phyloP scores from a whole-genome alignment of 805 yeast genomes.

The Metschnikowia picachoensis region DNA sequence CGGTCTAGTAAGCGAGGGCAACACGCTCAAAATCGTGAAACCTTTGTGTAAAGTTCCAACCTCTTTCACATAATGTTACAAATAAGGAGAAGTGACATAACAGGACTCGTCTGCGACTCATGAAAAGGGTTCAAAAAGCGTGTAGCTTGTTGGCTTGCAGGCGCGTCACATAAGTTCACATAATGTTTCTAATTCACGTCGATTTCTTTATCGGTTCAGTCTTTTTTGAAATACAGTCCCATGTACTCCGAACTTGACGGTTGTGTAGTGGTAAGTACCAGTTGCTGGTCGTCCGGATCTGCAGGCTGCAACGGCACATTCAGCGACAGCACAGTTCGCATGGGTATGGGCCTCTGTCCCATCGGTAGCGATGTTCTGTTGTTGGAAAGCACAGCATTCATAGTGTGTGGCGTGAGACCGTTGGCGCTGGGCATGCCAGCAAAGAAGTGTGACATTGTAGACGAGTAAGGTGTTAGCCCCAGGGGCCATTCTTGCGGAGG shows the following conservation, averaged over 20 bases:
- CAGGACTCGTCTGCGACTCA: no score
- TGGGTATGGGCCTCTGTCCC: slow-evolving; percentile 6
- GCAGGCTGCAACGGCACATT: slow-evolving; percentile 1
- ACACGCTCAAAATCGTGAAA: no score
- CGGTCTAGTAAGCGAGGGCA: no score
- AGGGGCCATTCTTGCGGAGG: slow-evolving; percentile 48
- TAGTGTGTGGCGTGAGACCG: slow-evolving; percentile 18
- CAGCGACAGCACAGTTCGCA: slow-evolving; percentile 7
- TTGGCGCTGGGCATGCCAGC: slow-evolving; percentile 28
- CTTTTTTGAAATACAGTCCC: slow-evolving; percentile 6
- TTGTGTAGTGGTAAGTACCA: slow-evolving; percentile 2
- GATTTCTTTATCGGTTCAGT: neutral
- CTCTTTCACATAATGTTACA: no score
- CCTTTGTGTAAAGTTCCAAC: no score
- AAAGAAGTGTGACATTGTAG: slow-evolving; percentile 35
- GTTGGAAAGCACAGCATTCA: slow-evolving; percentile 8
- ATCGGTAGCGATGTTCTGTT: slow-evolving; percentile 12
- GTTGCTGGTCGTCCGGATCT: neutral
- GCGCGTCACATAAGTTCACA: no score
- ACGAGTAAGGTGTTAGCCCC: slow-evolving; percentile 36
- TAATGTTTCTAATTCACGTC: no score
- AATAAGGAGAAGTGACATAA: no score
- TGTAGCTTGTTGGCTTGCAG: no score
- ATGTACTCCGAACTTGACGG: slow-evolving; percentile 4
- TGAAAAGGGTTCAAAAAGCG: no score